Evolutionary conservation across 768 basidiomycete species (phyloP).

Genomic region (Botryobasidium botryosum): DNA sequence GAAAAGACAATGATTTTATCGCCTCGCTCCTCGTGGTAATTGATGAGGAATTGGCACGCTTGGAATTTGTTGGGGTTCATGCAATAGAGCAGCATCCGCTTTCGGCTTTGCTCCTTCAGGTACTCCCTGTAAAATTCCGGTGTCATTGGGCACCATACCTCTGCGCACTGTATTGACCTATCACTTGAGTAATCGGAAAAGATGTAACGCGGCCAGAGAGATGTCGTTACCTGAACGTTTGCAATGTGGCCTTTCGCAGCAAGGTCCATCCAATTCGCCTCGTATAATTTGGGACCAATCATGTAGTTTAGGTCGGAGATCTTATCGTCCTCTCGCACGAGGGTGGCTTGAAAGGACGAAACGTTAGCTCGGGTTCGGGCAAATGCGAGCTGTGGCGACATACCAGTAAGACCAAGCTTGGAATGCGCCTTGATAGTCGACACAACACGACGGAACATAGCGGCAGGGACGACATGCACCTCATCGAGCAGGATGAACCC

Average conservation of each 20-base stretch:
- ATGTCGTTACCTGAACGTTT: conserved; percentile 70
- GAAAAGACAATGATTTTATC: conserved; percentile 99
- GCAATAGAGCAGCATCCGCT: conserved; percentile 91
- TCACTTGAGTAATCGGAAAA: neutral
- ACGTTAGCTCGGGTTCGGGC: conserved; percentile 4
- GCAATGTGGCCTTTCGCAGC: conserved; percentile 99
- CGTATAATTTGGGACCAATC: conserved; percentile 98
- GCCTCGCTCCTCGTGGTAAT: conserved; percentile 92
- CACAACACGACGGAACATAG: conserved; percentile 95
- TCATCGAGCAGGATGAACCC: conserved; percentile 96
- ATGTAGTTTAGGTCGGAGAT: conserved; percentile 97
- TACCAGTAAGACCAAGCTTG: conserved; percentile 91
- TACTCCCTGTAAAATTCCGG: conserved; percentile 99
- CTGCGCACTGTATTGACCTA: conserved; percentile 56
- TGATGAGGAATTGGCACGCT: conserved; percentile 95
- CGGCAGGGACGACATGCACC: conserved; percentile 96
- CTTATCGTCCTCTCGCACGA: conserved; percentile 98
- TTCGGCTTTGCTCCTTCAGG: conserved; percentile 77
- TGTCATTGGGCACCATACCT: conserved; percentile 99
- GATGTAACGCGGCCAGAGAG: neutral
- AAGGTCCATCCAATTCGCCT: conserved; percentile 99
- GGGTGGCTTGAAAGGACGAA: conserved; percentile 45
- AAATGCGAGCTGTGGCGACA: conserved; percentile 13
- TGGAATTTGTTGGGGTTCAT: conserved; percentile 99
- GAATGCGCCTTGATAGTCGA: conserved; percentile 98